Conservation (phyloP, 139 green algal genomes). For the Chlamydomonas sphaeroides region DNA sequence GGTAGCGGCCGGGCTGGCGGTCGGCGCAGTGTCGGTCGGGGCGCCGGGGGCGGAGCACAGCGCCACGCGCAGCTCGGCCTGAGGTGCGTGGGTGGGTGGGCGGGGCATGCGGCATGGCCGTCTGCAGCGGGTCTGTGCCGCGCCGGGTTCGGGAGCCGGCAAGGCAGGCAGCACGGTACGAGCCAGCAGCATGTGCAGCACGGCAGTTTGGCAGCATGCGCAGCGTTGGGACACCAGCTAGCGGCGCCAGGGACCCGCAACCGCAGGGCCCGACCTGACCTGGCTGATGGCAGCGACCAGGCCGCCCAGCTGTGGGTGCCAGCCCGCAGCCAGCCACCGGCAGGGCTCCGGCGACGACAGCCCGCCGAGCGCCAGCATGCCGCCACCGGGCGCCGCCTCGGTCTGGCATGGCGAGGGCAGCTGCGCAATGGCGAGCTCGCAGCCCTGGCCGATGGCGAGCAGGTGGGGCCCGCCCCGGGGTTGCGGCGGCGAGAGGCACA, state of each 20-base stretch:
- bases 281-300: slow-evolving; percentile 18
- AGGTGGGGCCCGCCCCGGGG: not conserved
- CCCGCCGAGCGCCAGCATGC: not conserved
- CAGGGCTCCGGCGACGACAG: not conserved
- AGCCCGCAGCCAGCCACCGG: not conserved
- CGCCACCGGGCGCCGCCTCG: not conserved
- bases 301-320: not conserved
- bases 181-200: not conserved
- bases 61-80: not conserved
- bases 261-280: not conserved
- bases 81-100: not conserved
- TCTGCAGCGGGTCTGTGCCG: no score
- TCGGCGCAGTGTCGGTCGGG: no score
- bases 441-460: not conserved
- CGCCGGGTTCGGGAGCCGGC: no score
- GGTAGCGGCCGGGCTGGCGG: no score
- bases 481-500: not conserved
- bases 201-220: not conserved
- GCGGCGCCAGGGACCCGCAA: not conserved
- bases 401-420: not conserved
- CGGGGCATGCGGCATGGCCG: no score
- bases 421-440: not conserved
- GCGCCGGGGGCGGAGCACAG: not conserved
- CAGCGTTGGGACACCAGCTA: not conserved
- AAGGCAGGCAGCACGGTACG: not conserved